Conservation (phyloP, 129 eudicot species). For the Scalesia atractyloides region DNA sequence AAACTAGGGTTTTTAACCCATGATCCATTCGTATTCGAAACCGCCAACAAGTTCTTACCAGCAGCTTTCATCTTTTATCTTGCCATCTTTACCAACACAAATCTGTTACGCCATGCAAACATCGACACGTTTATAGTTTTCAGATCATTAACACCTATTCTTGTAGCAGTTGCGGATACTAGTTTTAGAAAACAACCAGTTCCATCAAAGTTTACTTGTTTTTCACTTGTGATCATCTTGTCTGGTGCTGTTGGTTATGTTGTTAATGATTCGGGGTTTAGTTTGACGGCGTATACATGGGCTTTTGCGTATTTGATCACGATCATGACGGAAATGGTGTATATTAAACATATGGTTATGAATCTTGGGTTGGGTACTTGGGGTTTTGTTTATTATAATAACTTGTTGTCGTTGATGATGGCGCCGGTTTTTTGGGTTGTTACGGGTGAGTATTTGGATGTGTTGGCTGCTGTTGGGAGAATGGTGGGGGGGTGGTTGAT, state of each 20-base stretch:
- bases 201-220: slow-evolving; percentile 76
- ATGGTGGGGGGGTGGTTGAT: slow-evolving; percentile 54
- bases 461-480: slow-evolving; percentile 55
- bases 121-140: slow-evolving; percentile 89
- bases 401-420: slow-evolving; percentile 82
- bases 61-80: slow-evolving; percentile 79
- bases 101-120: slow-evolving; percentile 86
- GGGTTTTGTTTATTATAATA: slow-evolving; percentile 91
- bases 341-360: slow-evolving; percentile 91
- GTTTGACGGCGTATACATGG: slow-evolving; percentile 83
- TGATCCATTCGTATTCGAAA: slow-evolving; percentile 66
- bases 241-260: slow-evolving; percentile 94
- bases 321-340: slow-evolving; percentile 92
- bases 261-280: slow-evolving; percentile 83
- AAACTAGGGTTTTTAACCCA: slow-evolving; percentile 74
- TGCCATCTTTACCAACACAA: slow-evolving; percentile 84
- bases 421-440: slow-evolving; percentile 87
- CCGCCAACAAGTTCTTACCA: slow-evolving; percentile 84
- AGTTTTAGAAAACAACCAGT: slow-evolving; percentile 74
- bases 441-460: slow-evolving; percentile 88
- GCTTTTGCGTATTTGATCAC: slow-evolving; percentile 87
- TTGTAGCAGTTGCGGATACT: slow-evolving; percentile 88
- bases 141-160: slow-evolving; percentile 72
- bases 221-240: slow-evolving; percentile 65
- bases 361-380: slow-evolving; percentile 91